phyloP scores from a whole-genome alignment of 2,329 filamentous ascomycete species.

The Sporothrix inflata region DNA sequence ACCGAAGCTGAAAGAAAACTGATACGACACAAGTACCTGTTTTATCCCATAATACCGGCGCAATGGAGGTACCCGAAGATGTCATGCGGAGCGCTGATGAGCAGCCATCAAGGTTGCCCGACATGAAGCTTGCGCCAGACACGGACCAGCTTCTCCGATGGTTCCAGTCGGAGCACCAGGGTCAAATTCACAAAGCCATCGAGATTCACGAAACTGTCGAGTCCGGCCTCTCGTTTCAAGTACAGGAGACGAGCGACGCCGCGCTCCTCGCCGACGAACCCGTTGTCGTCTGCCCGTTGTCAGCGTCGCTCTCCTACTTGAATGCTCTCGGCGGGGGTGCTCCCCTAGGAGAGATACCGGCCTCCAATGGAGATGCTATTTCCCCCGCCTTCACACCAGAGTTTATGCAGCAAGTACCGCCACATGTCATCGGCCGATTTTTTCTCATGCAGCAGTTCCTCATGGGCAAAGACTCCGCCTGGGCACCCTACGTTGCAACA shows the following conservation, averaged over 20 bases:
- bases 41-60: background rate
- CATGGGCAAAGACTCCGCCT: constrained; percentile 60
- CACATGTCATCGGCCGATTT: constrained; percentile 67
- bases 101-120: background rate
- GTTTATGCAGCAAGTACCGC: constrained; percentile 55
- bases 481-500: constrained; percentile 68
- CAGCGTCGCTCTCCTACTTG: constrained; percentile 61
- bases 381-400: constrained; percentile 46
- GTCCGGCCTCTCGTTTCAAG: constrained; percentile 60
- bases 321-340: constrained; percentile 52
- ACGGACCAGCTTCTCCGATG: constrained; percentile 37
- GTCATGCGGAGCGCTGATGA: background rate
- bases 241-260: constrained; percentile 41
- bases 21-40: background rate
- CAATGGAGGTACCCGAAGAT: background rate
- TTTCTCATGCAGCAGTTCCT: constrained; percentile 72
- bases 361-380: background rate
- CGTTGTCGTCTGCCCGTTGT: constrained; percentile 57
- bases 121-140: constrained; percentile 9
- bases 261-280: constrained; percentile 44
- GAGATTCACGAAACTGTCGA: constrained; percentile 56
- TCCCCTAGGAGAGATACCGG: constrained; percentile 33
- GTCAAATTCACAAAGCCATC: constrained; percentile 53
- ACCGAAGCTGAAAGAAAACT: background rate
- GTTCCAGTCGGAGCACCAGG: constrained; percentile 51